Percentiles rank a stretch among this genome's conserved stretches.
Conservation (phyloP, 2,329 filamentous ascomycete species). For the Xylariaceae sp. region DNA sequence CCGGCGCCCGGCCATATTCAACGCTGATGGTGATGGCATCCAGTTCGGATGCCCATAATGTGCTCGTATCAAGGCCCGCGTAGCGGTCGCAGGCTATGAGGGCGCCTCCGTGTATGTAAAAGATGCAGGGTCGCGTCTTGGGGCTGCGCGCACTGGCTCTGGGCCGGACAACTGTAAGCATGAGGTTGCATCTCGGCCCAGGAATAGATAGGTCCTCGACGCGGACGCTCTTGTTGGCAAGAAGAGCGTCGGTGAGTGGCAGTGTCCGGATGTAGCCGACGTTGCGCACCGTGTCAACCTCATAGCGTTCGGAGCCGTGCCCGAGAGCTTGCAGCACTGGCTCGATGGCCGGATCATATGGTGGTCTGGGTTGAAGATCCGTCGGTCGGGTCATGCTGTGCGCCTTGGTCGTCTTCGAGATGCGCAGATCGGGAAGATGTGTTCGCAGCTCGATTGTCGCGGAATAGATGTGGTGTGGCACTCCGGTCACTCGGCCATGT, state of each 20-base stretch:
- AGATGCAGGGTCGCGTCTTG: conserved; percentile 25
- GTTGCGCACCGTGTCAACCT: conserved; percentile 27
- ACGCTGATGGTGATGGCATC: conserved; percentile 30
- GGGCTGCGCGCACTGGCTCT: conserved; percentile 17
- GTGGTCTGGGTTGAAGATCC: conserved; percentile 27
- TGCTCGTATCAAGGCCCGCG: conserved; percentile 30
- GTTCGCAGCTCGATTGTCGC: background rate
- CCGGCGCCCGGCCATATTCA: conserved; percentile 32
- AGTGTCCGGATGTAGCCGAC: conserved; percentile 22
- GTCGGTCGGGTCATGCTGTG: conserved; percentile 22
- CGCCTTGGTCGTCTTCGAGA: conserved; percentile 15
- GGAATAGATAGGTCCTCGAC: conserved; percentile 25
- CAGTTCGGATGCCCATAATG: conserved; percentile 28
- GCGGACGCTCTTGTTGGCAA: conserved; percentile 25
- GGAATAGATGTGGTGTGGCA: background rate
- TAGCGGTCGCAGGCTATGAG: conserved; percentile 30
- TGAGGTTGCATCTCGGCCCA: conserved; percentile 22
- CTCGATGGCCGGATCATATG: conserved; percentile 27
- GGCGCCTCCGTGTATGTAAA: conserved; percentile 32
- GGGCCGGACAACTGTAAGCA: conserved; percentile 25
- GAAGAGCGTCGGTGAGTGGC: conserved; percentile 25
- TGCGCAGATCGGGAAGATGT: conserved; percentile 2
- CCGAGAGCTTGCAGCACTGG: conserved; percentile 22
- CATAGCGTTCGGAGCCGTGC: conserved; percentile 23
- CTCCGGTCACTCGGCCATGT: background rate